Conservation (phyloP, 441 rosid genomes). For the Erodium trifolium region DNA sequence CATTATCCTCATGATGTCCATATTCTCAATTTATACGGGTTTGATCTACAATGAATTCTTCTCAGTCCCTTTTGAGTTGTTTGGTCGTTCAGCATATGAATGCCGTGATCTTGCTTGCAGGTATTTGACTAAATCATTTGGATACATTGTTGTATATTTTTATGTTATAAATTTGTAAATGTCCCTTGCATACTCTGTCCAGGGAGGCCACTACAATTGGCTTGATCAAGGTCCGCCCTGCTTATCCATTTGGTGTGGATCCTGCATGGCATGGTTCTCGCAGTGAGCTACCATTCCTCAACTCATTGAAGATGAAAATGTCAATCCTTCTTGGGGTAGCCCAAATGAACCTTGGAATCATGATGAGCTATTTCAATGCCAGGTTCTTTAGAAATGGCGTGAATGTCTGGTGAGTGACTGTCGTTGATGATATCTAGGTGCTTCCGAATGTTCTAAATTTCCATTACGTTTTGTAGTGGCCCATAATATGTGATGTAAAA, state of each 20-base stretch:
- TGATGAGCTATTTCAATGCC: slow-evolving; percentile 81
- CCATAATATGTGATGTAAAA: not conserved
- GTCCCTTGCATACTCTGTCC: slow-evolving; percentile 14
- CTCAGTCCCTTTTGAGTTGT: slow-evolving; percentile 78
- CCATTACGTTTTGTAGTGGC: not conserved
- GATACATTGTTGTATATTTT: not conserved
- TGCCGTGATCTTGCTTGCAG: slow-evolving; percentile 90
- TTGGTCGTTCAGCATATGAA: slow-evolving; percentile 75
- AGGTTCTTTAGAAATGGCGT: slow-evolving; percentile 44
- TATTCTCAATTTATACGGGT: slow-evolving; percentile 89
- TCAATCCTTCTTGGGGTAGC: slow-evolving; percentile 90
- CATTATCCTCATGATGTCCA: slow-evolving; percentile 83
- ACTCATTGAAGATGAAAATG: slow-evolving; percentile 98
- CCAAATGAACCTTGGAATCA: slow-evolving; percentile 95
- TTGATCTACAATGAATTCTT: slow-evolving; percentile 89
- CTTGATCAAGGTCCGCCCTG: slow-evolving; percentile 49
- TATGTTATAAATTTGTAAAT: slow-evolving; percentile 1
- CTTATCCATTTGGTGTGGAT: slow-evolving; percentile 95
- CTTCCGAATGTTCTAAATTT: not conserved
- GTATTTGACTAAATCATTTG: slow-evolving; percentile 25
- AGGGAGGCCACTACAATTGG: slow-evolving; percentile 85
- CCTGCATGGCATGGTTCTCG: slow-evolving; percentile 90
- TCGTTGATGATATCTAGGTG: not conserved
- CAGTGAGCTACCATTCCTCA: slow-evolving; percentile 82
- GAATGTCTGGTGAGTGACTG: slow-evolving; percentile 53